A percentile compares a stretch with the other conserved stretches of the same genome.
Conservation (phyloP, 495 filamentous ascomycete genomes). For the Trichoderma gamsii region DNA sequence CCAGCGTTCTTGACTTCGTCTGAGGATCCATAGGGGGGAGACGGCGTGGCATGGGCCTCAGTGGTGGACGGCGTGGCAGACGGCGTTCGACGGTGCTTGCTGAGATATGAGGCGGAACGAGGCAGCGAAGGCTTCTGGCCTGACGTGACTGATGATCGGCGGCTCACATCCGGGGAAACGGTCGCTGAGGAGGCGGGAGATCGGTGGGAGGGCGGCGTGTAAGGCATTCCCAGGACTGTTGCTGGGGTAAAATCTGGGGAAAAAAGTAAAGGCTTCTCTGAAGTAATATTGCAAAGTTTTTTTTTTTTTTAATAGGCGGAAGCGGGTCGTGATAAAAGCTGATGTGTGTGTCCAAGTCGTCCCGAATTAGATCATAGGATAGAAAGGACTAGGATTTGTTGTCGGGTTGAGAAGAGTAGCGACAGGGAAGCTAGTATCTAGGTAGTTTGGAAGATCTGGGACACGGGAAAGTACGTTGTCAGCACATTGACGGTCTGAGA, state of each 20-base stretch:
- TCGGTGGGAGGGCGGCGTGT: conserved; percentile 79
- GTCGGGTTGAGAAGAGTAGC: neutral
- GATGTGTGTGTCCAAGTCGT: neutral
- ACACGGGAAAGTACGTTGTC: conserved; percentile 1
- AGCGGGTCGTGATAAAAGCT: neutral
- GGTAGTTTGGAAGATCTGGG: neutral
- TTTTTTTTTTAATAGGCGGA: neutral
- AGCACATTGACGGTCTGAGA: neutral
- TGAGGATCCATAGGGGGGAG: conserved; percentile 65
- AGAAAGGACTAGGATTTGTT: neutral
- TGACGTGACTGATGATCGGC: conserved; percentile 49
- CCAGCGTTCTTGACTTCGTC: conserved; percentile 58
- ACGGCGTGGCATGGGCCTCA: conserved; percentile 33
- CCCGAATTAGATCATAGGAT: conserved; percentile 2
- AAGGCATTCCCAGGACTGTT: conserved; percentile 63
- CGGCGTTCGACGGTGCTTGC: conserved; percentile 46
- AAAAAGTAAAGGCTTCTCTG: neutral
- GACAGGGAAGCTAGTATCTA: conserved; percentile 11
- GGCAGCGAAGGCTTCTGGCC: conserved; percentile 53
- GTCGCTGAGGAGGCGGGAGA: conserved; percentile 69
- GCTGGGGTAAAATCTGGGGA: neutral
- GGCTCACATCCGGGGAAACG: conserved; percentile 56
- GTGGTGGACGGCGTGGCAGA: conserved; percentile 25
- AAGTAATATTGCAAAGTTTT: neutral
- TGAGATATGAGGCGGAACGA: conserved; percentile 70